phyloP scores from a whole-genome alignment of 2,329 filamentous ascomycete genomes.

The Neofusicoccum parvum region DNA sequence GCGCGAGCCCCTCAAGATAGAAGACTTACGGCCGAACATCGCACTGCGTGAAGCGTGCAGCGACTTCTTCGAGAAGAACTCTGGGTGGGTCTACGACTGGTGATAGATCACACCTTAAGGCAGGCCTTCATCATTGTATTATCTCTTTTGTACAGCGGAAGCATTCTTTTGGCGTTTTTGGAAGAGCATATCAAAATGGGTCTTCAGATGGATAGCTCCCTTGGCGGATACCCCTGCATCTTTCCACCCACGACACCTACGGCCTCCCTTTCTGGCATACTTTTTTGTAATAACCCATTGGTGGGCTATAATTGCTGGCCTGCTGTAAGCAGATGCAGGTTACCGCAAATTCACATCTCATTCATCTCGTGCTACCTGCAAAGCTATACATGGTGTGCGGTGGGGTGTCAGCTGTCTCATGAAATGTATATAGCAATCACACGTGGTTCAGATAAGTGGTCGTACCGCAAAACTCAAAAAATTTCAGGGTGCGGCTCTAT shows the following conservation, averaged over 20 bases:
- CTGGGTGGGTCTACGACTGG: conserved; percentile 90
- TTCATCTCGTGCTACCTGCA: no score
- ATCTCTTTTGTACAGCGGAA: background rate
- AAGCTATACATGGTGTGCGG: no score
- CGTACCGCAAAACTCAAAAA: background rate
- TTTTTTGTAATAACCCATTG: background rate
- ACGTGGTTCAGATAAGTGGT: background rate
- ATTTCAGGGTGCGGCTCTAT: background rate
- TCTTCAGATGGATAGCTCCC: background rate
- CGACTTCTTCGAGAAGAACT: conserved; percentile 79
- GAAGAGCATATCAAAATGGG: background rate
- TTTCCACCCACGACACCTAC: background rate
- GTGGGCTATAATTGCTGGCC: background rate
- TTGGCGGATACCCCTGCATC: conserved; percentile 10
- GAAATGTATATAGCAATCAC: no score
- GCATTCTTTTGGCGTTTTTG: conserved; percentile 13
- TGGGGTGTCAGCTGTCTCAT: no score
- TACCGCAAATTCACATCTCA: no score
- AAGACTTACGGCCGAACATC: conserved; percentile 79
- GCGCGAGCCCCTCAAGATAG: conserved; percentile 67
- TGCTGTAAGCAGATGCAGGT: no score
- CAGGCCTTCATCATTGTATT: background rate
- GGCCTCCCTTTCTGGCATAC: background rate
- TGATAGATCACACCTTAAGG: conserved; percentile 40
- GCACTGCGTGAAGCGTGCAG: conserved; percentile 79